Conservation (phyloP, 345 rosid species). For the Luvunga scandens region DNA sequence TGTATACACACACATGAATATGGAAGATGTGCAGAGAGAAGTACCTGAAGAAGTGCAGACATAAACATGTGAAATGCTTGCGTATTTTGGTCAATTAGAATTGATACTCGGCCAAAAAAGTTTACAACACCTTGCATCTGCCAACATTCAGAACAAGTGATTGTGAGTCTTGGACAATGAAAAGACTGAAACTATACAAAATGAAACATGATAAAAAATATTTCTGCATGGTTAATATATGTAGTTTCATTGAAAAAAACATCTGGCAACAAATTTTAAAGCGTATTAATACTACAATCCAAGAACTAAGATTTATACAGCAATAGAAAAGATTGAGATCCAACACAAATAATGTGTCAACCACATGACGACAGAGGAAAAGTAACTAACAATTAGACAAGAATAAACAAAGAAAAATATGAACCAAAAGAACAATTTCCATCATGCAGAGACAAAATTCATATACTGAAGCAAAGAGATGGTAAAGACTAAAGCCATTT, state of each 20-base stretch:
- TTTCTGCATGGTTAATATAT: background rate
- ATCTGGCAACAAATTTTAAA: background rate
- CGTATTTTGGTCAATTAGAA: conserved; percentile 84
- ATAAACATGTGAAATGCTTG: conserved; percentile 91
- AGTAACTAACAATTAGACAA: background rate
- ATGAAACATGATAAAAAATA: background rate
- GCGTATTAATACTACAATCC: background rate
- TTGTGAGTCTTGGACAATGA: background rate
- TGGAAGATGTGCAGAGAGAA: conserved; percentile 9
- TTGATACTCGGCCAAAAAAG: conserved; percentile 73
- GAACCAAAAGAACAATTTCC: background rate
- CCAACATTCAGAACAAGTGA: conserved; percentile 15
- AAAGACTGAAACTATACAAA: background rate
- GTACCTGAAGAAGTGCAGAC: conserved; percentile 92
- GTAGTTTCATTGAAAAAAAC: background rate
- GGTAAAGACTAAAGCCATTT: background rate
- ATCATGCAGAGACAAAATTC: background rate
- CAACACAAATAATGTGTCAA: background rate
- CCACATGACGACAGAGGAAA: background rate
- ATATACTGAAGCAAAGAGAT: background rate
- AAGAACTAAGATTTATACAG: background rate
- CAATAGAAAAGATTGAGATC: background rate
- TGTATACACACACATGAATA: background rate
- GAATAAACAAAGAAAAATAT: background rate
- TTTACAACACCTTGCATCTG: conserved; percentile 92